Evolutionary conservation across 2,329 filamentous ascomycete genomes (phyloP).

Genomic region (Verticillium tricorpus): DNA sequence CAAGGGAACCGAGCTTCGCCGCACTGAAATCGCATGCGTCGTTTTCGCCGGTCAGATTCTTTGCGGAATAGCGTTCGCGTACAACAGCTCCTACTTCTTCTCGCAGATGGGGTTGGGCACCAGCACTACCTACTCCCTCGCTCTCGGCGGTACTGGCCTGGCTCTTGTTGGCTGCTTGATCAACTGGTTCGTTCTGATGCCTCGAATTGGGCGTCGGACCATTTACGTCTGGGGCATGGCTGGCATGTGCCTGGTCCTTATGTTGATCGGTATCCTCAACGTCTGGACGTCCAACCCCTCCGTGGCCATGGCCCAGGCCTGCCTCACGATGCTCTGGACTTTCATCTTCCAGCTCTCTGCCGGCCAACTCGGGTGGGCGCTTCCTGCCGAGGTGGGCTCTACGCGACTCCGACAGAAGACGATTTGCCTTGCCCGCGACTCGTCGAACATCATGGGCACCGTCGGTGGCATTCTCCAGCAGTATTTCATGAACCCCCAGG

Average conservation of each 20-base stretch:
- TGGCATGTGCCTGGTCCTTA: slow-evolving; percentile 30
- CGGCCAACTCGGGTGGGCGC: slow-evolving; percentile 25
- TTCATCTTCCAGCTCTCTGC: slow-evolving; percentile 29
- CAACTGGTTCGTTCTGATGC: slow-evolving; percentile 38
- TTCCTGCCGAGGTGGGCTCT: slow-evolving; percentile 22
- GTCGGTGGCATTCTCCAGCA: slow-evolving; percentile 22
- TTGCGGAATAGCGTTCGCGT: slow-evolving; percentile 45
- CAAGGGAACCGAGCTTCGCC: slow-evolving; percentile 41
- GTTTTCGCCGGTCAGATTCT: slow-evolving; percentile 63
- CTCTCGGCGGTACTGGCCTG: slow-evolving; percentile 34
- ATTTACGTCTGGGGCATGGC: slow-evolving; percentile 37
- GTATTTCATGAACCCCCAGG: slow-evolving; percentile 31
- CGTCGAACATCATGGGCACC: slow-evolving; percentile 13
- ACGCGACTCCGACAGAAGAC: slow-evolving; percentile 25
- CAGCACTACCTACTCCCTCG: slow-evolving; percentile 26
- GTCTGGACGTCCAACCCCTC: slow-evolving; percentile 14
- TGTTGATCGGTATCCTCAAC: slow-evolving; percentile 35
- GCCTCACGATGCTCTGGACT: slow-evolving; percentile 24
- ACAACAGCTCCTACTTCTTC: slow-evolving; percentile 35
- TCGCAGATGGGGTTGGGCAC: slow-evolving; percentile 27
- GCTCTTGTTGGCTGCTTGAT: slow-evolving; percentile 37
- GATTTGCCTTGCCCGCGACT: slow-evolving; percentile 23
- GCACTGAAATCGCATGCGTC: slow-evolving; percentile 53
- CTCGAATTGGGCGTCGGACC: slow-evolving; percentile 33
- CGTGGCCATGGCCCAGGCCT: slow-evolving; percentile 23